Evolutionary conservation across 768 basidiomycete genomes (phyloP), one percentile per base, ranked within the genome.

Genomic region (Boletus edulis): DNA sequence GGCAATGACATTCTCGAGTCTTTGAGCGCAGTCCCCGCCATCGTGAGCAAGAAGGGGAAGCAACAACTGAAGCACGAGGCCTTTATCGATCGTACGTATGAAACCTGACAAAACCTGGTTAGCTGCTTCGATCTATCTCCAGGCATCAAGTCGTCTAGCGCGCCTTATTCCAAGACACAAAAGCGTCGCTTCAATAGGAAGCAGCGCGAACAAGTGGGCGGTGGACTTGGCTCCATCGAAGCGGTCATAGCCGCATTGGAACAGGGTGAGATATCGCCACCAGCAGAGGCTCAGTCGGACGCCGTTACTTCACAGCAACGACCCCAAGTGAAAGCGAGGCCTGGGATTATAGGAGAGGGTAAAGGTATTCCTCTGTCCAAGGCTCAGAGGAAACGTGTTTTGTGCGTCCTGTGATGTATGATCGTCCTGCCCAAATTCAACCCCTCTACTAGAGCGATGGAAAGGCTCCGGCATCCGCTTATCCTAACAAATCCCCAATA

Each of bases 161-260:
- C 76, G 1, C 82, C 83, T 18, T 84, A 87, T 64, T 91, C 89
- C 0, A 91, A 85, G 69, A 86, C 83, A 18, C 89, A 91, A 64
- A 74, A 72, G 42, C 81, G 88, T 22, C 82, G 89, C 31, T 62
- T 86, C 64, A 90, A 89, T 65, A 83, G 83, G 61, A 89, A 83
- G 64, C 83, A 79, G 46, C 84, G 78, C 51, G 84, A 85, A 63
- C 79, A 85, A 61, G 60, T 84, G 20, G 80, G 74, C 1, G 76
- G 77, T 49, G 79, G 80, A 11, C 67, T 84, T 50, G 69, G 73
- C 35, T 79, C 80, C 29, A 78, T 85, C 41, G 76, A 81, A 55
- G 70, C 69, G 8, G 85, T 78, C n/a, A 76, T 89, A 57, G 75
- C 78, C 29, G 75, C 79, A 18, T 68, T 89, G 24, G 81, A 81